Conservation (phyloP, 306 rosid species). For the Vigna mungo region DNA sequence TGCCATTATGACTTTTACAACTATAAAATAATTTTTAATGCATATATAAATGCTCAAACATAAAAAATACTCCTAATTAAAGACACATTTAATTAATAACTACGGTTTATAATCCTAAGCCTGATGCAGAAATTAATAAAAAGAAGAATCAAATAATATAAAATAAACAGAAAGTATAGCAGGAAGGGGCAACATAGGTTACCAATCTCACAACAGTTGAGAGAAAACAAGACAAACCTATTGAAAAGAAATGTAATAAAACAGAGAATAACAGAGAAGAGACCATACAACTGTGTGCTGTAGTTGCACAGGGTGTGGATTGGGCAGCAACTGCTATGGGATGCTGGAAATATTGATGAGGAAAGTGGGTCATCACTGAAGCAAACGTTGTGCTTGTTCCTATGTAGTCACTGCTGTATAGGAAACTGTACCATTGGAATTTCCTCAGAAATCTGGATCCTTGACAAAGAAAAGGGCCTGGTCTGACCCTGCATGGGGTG, state of each 20-base stretch:
- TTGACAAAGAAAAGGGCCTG: too few relatives aligned
- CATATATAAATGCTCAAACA: background rate
- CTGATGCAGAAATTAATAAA: background rate
- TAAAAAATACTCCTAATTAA: background rate
- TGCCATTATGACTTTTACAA: background rate
- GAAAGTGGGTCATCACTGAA: too few relatives aligned
- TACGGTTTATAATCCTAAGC: background rate
- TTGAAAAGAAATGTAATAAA: background rate
- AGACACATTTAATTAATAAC: background rate
- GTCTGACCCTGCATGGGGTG: too few relatives aligned
- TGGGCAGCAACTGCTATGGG: too few relatives aligned
- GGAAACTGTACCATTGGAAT: too few relatives aligned
- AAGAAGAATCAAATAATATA: background rate
- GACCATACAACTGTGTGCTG: too few relatives aligned
- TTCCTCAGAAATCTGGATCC: too few relatives aligned
- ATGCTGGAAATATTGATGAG: too few relatives aligned
- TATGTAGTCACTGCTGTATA: too few relatives aligned
- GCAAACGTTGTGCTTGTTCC: too few relatives aligned
- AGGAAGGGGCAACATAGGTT: background rate
- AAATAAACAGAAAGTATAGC: background rate
- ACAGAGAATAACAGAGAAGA: background rate
- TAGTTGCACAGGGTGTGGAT: too few relatives aligned
- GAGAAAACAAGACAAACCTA: background rate
- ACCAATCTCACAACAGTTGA: background rate
- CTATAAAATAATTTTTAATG: background rate